Conservation (phyloP, 2,329 filamentous ascomycete genomes). For the Verticillium isaacii region DNA sequence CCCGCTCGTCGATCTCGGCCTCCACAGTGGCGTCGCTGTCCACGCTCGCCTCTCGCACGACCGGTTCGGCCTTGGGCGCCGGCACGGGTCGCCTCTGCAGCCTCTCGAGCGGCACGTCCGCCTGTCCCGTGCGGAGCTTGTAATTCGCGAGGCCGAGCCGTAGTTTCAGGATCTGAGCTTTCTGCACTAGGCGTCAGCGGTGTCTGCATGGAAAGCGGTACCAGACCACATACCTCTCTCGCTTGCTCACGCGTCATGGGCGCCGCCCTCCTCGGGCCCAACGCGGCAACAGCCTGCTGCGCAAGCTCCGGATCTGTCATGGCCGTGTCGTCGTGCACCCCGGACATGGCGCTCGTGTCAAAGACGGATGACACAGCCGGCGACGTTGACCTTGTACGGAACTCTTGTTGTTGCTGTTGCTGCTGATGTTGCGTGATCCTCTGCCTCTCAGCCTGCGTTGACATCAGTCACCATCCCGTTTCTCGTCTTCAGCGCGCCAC, state of each 20-base stretch:
- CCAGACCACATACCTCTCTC: conserved; percentile 36
- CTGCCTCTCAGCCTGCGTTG: background rate
- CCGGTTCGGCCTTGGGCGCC: background rate
- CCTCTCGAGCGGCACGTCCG: conserved; percentile 57
- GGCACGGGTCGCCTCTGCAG: conserved; percentile 40
- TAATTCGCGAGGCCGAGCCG: conserved; percentile 69
- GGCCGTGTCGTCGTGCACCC: conserved; percentile 29
- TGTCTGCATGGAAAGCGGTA: too few species aligned
- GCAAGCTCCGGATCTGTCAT: conserved; percentile 43
- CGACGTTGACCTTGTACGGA: conserved; percentile 3
- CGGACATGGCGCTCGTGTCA: conserved; percentile 41
- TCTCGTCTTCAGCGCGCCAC: background rate
- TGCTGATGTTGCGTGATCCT: background rate
- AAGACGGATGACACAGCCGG: conserved; percentile 45
- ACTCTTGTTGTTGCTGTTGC: background rate
- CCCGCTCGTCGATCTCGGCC: background rate
- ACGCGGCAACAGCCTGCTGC: conserved; percentile 10
- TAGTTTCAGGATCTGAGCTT: conserved; percentile 61
- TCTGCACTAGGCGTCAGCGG: conserved; percentile 31
- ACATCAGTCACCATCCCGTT: background rate
- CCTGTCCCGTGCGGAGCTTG: conserved; percentile 71
- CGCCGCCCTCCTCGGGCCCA: conserved; percentile 13
- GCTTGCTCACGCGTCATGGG: conserved; percentile 47
- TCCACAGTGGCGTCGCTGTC: conserved; percentile 4
- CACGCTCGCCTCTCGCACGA: background rate